phyloP scores from a whole-genome alignment of 371 early-diverging fungal genomes.

The Actinomucor elegans region DNA sequence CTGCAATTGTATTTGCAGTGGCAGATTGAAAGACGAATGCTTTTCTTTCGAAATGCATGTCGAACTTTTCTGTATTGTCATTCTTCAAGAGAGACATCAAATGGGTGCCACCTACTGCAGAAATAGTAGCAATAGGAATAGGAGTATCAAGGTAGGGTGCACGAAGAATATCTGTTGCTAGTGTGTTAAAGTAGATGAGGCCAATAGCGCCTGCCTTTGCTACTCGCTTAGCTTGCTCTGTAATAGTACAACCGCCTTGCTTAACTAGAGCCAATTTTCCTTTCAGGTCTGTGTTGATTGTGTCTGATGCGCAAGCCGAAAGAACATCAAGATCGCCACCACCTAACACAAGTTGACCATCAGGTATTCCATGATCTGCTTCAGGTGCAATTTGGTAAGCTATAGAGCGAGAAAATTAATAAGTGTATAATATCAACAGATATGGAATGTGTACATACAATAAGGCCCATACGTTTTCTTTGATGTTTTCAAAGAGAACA shows the following conservation, averaged over 20 bases:
- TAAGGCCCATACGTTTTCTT: conserved; percentile 4
- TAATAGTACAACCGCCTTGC: conserved; percentile 60
- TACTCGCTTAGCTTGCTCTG: conserved; percentile 45
- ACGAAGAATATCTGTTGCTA: conserved; percentile 12
- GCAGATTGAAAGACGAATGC: conserved; percentile 6
- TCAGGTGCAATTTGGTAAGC: conserved; percentile 8
- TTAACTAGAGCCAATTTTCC: conserved; percentile 51
- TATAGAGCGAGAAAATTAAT: not conserved
- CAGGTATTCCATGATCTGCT: conserved; percentile 4
- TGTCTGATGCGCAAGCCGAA: conserved; percentile 16
- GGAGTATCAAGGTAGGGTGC: not conserved
- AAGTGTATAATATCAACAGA: not conserved
- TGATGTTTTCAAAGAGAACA: conserved; percentile 16
- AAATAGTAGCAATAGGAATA: conserved; percentile 15
- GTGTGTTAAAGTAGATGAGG: conserved; percentile 47
- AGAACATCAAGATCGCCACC: not conserved
- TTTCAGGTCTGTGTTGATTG: conserved; percentile 14
- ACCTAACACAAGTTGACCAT: conserved; percentile 9
- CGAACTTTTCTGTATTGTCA: not conserved
- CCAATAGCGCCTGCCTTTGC: conserved; percentile 49
- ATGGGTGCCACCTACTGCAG: not conserved
- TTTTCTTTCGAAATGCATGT: conserved; percentile 4
- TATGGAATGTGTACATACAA: not conserved
- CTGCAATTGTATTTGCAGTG: conserved; percentile 30
- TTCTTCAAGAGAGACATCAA: conserved; percentile 6